phyloP scores from a whole-genome alignment of 768 basidiomycete genomes.

The Lactarius indigo region DNA sequence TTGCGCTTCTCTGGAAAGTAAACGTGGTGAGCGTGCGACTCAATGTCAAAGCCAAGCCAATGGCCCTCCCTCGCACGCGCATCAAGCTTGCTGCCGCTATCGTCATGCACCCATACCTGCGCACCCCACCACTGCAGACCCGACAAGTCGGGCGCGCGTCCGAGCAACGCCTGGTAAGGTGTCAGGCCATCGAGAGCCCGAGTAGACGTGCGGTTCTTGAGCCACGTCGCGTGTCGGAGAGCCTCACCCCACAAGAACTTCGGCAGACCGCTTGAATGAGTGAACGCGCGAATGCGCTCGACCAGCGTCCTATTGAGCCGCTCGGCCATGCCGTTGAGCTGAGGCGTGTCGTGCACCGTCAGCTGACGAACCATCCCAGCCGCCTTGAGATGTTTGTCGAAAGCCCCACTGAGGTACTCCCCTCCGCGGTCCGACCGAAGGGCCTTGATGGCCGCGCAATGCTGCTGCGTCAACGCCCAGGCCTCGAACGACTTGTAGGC shows the following conservation, averaged over 20 bases:
- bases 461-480: no score
- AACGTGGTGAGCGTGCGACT: not conserved
- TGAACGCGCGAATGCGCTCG: constrained; percentile 29
- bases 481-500: no score
- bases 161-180: constrained; percentile 23
- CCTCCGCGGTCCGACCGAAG: no score
- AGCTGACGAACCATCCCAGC: not conserved
- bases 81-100: not conserved
- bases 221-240: constrained; percentile 33
- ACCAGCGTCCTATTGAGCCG: constrained; percentile 37
- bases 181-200: constrained; percentile 28
- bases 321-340: constrained; percentile 42
- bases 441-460: no score
- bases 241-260: constrained; percentile 15
- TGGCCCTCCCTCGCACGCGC: not conserved
- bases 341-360: not conserved
- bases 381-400: not conserved
- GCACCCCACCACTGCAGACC: not conserved
- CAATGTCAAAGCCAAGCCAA: not conserved
- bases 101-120: not conserved
- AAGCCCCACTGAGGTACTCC: no score
- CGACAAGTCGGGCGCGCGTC: constrained; percentile 17
- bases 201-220: constrained; percentile 36
- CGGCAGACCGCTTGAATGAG: constrained; percentile 4
- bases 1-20: not conserved